Base-by-base conservation (phyloP, 1,284 basidiomycete species). In the Irpex sp. region DNA sequence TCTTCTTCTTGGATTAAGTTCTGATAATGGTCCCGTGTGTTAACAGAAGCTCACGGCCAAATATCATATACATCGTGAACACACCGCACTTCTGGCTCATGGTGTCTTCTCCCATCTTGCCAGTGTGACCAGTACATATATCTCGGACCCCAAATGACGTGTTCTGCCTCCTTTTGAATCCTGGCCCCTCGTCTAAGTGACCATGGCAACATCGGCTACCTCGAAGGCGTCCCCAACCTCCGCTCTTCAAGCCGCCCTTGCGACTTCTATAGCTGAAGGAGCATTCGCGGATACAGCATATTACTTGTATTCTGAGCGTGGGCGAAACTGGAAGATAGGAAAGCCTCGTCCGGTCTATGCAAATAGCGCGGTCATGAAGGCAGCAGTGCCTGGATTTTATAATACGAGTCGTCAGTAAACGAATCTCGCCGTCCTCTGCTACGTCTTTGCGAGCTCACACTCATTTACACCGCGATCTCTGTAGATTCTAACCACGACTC, bases 261-360 rank as follows among this genome's bases (percentile, higher is more conserved):
- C 60, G 9, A 37, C 49, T 7, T 66, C 66, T 35, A n/a, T 65
- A 14, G 33, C 58, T 14, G 47, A 16, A 2, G 67, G 66, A 3
- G 54, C 48, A 5, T 67, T 69, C 57, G 19, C 48, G 3, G 66
- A 69, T 58, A 66, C 65, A 4, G 59, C 61, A 36, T 62, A 68
- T 56, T 64, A 66, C 56, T 28, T 63, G 7, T 67, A 60, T 48
- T 64, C 68, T 12, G 55, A 59, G 21, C 64, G 66, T 21, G 37
- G 49, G 4, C n/a, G 35, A 5, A 58, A 58, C 10, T 64, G 65
- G 1, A 52, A 56, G 21, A 61, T 67, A 3, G 62, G 61, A 14
- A 61, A 51, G 5, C 64, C 64, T 8, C 56, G 55, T 3, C 8
- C 60, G 0, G 54, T 67, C 6, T 68, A 64, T 48, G 67, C 64